Evolutionary conservation across 345 rosid genomes (phyloP).

Genomic region (Microcos paniculata): DNA sequence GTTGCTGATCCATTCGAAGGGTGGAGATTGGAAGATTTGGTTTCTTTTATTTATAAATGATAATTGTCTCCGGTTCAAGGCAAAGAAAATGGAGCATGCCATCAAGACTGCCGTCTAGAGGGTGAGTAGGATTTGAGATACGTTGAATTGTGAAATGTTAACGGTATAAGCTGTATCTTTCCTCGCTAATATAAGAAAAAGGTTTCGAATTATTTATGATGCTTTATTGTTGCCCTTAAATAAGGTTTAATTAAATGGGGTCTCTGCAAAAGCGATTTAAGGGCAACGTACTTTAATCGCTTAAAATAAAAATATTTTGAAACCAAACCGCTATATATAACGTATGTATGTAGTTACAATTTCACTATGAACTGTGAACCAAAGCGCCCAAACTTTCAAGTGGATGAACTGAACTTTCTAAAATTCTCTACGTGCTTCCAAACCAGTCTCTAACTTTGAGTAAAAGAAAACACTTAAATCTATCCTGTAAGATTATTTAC

Average conservation of each 20-base stretch:
- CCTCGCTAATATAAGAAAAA: no score
- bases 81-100: conserved; percentile 40
- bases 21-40: conserved; percentile 46
- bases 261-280: no score
- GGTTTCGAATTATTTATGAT: no score
- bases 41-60: conserved; percentile 29
- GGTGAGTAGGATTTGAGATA: no score
- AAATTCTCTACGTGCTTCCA: background rate
- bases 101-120: background rate
- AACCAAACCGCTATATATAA: background rate
- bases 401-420: background rate
- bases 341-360: background rate
- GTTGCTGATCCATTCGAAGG: conserved; percentile 59
- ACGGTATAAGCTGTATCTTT: no score
- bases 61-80: conserved; percentile 41
- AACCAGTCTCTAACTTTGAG: background rate
- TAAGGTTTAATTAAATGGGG: no score
- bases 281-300: no score
- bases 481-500: conserved; percentile 2
- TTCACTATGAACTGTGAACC: background rate
- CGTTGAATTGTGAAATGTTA: no score
- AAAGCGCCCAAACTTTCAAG: background rate
- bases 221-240: no score
- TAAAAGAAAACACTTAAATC: background rate
- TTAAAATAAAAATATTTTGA: background rate